Conservation (phyloP, 1,284 basidiomycete species). For the Grifola frondosa region DNA sequence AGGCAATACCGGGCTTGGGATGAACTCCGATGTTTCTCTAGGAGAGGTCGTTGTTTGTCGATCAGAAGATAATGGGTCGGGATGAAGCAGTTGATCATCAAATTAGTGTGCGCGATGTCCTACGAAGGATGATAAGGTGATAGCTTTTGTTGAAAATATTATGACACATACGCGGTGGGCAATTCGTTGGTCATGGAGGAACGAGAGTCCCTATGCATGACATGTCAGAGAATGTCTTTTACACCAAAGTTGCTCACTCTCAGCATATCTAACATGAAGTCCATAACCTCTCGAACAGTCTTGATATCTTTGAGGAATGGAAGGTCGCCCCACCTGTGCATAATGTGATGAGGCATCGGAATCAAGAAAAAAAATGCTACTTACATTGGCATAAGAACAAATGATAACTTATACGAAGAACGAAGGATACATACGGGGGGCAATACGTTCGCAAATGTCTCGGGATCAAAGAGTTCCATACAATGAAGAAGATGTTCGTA, state of each 20-base stretch:
- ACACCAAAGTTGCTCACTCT: not conserved
- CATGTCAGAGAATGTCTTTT: too few relatives aligned
- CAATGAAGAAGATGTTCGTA: not conserved
- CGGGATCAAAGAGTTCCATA: not conserved
- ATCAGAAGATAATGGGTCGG: too few relatives aligned
- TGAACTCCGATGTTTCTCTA: not conserved
- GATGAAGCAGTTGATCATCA: too few relatives aligned
- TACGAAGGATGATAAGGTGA: too few relatives aligned
- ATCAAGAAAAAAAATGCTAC: too few relatives aligned
- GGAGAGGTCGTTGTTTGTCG: not conserved
- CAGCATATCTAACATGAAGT: constrained; percentile 2
- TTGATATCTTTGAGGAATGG: not conserved
- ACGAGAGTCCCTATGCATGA: constrained; percentile 2
- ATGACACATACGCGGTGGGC: constrained; percentile 9
- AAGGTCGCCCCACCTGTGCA: not conserved
- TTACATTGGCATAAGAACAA: constrained; percentile 6
- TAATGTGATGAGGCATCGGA: not conserved
- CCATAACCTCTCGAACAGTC: constrained; percentile 1
- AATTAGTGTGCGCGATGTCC: too few relatives aligned
- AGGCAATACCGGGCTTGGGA: not conserved
- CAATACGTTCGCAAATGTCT: not conserved
- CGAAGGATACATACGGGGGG: constrained; percentile 3
- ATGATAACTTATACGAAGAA: not conserved
- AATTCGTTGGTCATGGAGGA: constrained; percentile 5
- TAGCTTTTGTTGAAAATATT: too few relatives aligned